These are phyloP conservation scores for Rhytidiadelphus loreus DNA, from an alignment of 225 moss, liverwort and hornwort genomes.

Conservation along the genomic window DNA sequence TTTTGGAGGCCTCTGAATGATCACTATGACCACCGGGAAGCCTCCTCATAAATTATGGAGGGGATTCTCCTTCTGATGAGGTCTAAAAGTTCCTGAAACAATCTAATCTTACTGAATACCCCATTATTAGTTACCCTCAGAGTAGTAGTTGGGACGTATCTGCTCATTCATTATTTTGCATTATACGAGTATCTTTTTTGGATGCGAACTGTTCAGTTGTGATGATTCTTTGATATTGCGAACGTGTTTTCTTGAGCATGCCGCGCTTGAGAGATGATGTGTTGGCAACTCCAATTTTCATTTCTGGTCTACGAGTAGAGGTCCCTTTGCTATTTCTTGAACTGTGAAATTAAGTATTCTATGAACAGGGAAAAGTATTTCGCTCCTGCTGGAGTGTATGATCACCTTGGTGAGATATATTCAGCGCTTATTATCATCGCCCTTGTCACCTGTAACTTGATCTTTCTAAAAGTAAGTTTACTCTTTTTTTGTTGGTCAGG, in stretches of 20 bases:
- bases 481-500: neutral
- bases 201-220: neutral
- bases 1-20: neutral
- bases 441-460: slow-evolving; percentile 33
- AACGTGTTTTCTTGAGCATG: neutral
- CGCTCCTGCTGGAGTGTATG: slow-evolving; percentile 60
- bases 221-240: neutral
- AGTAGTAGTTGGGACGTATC: neutral
- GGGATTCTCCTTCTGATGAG: neutral
- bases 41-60: neutral
- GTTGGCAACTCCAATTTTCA: neutral
- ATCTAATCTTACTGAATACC: neutral
- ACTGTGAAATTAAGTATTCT: neutral
- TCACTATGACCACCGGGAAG: neutral
- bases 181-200: neutral
- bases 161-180: neutral
- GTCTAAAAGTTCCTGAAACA: neutral
- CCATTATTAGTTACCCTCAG: neutral
- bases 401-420: slow-evolving; percentile 82
- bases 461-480: slow-evolving; percentile 70
- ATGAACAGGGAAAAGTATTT: slow-evolving; percentile 55
- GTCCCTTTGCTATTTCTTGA: neutral
- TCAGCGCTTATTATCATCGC: slow-evolving; percentile 65
- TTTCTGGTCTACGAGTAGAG: neutral
- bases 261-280: neutral